Evolutionary conservation across 208 protist species (phyloP).

Genomic region (Crithidia expoeki): DNA sequence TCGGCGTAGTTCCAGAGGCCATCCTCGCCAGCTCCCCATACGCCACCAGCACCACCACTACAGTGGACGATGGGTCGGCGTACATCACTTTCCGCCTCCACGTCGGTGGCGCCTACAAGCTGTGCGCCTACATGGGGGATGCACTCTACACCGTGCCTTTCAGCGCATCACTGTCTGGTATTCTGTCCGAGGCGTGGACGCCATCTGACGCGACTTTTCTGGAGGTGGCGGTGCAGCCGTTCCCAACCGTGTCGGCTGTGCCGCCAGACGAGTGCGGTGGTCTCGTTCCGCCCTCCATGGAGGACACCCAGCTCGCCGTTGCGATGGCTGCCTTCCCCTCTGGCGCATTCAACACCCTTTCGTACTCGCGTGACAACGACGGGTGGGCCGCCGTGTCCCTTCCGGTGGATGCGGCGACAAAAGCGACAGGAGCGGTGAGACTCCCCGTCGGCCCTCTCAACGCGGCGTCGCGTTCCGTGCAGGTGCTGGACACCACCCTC

Average conservation of each 20-base stretch:
- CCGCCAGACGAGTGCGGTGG: constrained; percentile 24
- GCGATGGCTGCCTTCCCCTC: constrained; percentile 25
- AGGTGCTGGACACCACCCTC: constrained; percentile 41
- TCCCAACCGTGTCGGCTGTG: constrained; percentile 2
- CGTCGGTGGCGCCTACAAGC: constrained; percentile 49
- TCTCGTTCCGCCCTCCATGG: constrained; percentile 13
- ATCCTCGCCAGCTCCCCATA: constrained; percentile 2
- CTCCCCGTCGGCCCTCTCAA: constrained; percentile 34
- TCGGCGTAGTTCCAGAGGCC: constrained; percentile 25
- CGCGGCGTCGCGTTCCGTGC: constrained; percentile 15
- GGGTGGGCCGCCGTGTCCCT: constrained; percentile 17
- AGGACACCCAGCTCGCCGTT: constrained; percentile 12
- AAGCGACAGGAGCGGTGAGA: constrained; percentile 14
- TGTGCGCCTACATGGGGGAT: constrained; percentile 46
- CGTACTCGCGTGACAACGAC: constrained; percentile 26
- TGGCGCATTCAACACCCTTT: constrained; percentile 27
- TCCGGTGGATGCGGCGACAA: constrained; percentile 15
- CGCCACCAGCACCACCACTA: not conserved
- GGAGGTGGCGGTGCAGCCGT: constrained; percentile 21
- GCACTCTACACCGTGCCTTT: constrained; percentile 56
- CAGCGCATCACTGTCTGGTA: constrained; percentile 15
- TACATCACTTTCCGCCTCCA: constrained; percentile 44
- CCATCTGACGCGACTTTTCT: constrained; percentile 9
- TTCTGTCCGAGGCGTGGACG: constrained; percentile 11
- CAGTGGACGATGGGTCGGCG: constrained; percentile 1